phyloP scores from a whole-genome alignment of 176 grass and related monocot species.

The Avena insularis region DNA sequence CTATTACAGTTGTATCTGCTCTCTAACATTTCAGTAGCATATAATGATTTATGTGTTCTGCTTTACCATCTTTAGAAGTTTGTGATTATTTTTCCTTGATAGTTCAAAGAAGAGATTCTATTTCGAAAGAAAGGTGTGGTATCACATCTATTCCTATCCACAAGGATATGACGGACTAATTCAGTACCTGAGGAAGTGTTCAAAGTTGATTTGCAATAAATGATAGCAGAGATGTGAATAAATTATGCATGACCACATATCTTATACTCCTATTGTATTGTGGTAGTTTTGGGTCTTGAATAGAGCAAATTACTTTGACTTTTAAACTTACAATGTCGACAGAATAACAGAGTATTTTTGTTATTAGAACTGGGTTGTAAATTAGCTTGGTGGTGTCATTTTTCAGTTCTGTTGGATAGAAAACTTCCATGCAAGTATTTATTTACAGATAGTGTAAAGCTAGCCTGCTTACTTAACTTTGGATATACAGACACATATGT shows the following conservation, averaged over 20 bases:
- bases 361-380: background rate
- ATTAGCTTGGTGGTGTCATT: background rate
- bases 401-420: background rate
- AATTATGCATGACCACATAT: background rate
- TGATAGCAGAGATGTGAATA: background rate
- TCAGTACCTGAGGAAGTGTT: slow-evolving; percentile 12
- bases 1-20: slow-evolving; percentile 4
- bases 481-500: slow-evolving; percentile 8
- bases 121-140: background rate
- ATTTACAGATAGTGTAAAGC: background rate
- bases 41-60: background rate
- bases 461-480: background rate
- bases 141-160: background rate
- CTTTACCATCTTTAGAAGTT: background rate
- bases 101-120: background rate
- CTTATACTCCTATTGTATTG: background rate
- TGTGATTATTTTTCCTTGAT: background rate
- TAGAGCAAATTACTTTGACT: background rate
- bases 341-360: background rate
- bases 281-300: background rate
- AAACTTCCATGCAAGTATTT: background rate
- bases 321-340: background rate
- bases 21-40: slow-evolving; percentile 15
- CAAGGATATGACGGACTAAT: background rate
- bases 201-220: slow-evolving; percentile 31